Base-by-base conservation (phyloP, 139 green algal species). In the Volvox africanus region DNA sequence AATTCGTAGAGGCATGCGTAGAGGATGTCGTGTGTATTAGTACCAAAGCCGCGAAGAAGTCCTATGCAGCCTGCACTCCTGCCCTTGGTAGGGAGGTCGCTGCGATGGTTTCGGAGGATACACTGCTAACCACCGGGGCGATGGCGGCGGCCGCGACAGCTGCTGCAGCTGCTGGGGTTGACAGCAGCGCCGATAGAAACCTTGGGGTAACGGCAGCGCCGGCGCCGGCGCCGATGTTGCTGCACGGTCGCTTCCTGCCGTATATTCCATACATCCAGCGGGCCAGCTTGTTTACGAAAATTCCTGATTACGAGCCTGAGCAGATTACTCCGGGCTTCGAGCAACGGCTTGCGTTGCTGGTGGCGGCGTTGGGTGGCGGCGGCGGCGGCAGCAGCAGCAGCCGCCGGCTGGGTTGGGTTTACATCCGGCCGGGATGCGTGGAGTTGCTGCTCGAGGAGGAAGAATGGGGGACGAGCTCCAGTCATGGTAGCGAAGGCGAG, bases 361-460 rank as follows among this genome's bases (percentile, higher is more conserved):
- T 87, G 32, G 28, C 80, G n/a, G 55, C n/a, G 2, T 11, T 50
- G 50, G n/a, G 65, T 16, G 82, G 82, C 30, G 20, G 61, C 17
- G 61, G n/a, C 14, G 68, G 32, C 61, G 30, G 32, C 82, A 22
- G 30, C 32, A 33, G 30, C 1, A 30, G 32, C 61, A 61, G 32
- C 82, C 82, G 82, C 19, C 61, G 82, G 20, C 30, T 87, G 61
- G 33, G 28, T 20, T 32, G 6, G 28, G 61, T 87, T 0, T 78
- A 62, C 17, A 33, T 87, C 11, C 30, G 82, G 30, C 9, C 19
- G 0, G 82, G 82, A 3, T 87, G 82, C 19, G 62, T 87, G 14
- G 82, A 87, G 61, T 62, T 87, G 1, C 3, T 87, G 61, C 16
- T 87, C 0, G 82, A 87, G 82, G 61, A 61, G 61, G 82, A 87